phyloP scores from a whole-genome alignment of 169 alveolate species.

The Plasmodium blacklocki region DNA sequence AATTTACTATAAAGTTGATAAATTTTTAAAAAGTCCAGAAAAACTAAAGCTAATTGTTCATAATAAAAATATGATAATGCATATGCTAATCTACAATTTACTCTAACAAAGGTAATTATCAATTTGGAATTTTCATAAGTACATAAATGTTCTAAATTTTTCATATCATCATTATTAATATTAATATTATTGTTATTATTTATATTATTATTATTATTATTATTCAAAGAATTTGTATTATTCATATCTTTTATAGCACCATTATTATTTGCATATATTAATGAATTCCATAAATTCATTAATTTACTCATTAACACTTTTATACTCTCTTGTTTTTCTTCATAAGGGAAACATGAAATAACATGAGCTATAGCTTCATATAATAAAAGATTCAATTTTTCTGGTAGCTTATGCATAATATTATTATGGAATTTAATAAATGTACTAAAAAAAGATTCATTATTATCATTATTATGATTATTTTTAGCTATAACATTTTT shows the following conservation, averaged over 20 bases:
- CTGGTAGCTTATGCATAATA: conserved; percentile 73
- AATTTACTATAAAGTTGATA: conserved; percentile 85
- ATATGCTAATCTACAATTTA: conserved; percentile 75
- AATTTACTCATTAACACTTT: conserved; percentile 70
- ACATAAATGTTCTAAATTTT: conserved; percentile 62
- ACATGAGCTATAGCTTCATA: conserved; percentile 76
- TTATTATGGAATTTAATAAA: conserved; percentile 74
- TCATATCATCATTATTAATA: conserved; percentile 27
- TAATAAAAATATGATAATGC: conserved; percentile 69
- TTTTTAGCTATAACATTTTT: conserved; percentile 86
- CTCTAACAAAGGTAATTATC: conserved; percentile 73
- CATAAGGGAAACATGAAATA: conserved; percentile 70
- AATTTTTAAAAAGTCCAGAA: conserved; percentile 77
- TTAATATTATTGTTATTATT: conserved; percentile 11
- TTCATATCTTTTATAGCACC: conserved; percentile 33
- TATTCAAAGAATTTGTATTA: conserved; percentile 5
- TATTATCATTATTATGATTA: conserved; percentile 86
- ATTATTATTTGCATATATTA: conserved; percentile 47
- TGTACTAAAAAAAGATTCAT: conserved; percentile 76
- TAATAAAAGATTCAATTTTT: conserved; percentile 32
- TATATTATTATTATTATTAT: neutral
- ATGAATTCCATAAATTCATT: conserved; percentile 59
- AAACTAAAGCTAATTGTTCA: conserved; percentile 65
- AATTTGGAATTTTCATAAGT: conserved; percentile 68
- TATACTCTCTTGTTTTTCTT: conserved; percentile 73